Evolutionary conservation across 1,284 basidiomycete species (phyloP), one percentile per base, ranked within the genome.

Genomic region (Puccinia polysora): DNA sequence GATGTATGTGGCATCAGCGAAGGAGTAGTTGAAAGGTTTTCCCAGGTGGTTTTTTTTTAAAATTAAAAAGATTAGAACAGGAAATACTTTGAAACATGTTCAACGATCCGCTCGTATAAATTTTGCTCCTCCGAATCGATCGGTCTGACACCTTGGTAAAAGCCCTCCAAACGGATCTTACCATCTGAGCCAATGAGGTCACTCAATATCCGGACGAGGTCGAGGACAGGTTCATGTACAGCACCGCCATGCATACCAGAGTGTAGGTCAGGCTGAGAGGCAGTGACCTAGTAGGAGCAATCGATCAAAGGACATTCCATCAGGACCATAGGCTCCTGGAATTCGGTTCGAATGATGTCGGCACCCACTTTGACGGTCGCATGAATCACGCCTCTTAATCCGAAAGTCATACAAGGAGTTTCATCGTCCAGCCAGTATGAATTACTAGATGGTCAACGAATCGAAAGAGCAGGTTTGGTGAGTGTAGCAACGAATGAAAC

Each of bases 361-460:
- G 23, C 18, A 55, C 7, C 30, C 15, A 89, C 88, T 82, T 87
- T 84, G 18, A 94, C 81, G 38, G 85, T 85, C 47, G 89, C 90
- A 77, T 90, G 89, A 0, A 97, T 86, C 1, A 98, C 95, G 0
- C 95, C 95, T 60, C 95, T 86, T 75, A 97, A 82, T 2, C 95
- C 95, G 78, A 96, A 95, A 0, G 94, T 97, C 72, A 97, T 88
- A 78, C 94, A 97, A 0, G 95, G 94, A n/a, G 87, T 86, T 74
- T 89, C 87, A 77, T 97, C 92, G 36, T 89, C 89, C 75, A 97
- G 90, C 94, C 95, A 98, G 18, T 92, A 95, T 38, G 94, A 97
- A 79, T 98, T 98, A 77, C 81, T 82, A 20, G n/a, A n/a, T n/a
- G n/a, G n/a, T n/a, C n/a, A n/a, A n/a, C n/a, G n/a, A n/a, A n/a